phyloP scores from a whole-genome alignment of 2,329 filamentous ascomycete genomes.

The Arthrinium phaeospermum region DNA sequence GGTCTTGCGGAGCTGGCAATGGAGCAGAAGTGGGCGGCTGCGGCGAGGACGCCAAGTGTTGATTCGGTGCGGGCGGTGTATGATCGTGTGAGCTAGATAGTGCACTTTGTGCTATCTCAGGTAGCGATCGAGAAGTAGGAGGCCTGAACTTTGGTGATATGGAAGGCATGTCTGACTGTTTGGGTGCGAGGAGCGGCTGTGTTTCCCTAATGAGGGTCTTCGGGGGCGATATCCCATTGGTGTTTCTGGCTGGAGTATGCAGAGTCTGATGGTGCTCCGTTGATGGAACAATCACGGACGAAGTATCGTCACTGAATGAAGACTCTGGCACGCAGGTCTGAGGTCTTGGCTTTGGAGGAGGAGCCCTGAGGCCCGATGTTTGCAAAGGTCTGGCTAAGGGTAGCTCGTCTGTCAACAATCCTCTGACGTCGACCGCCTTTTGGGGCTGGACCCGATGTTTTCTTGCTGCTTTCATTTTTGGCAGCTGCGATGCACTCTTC shows the following conservation, averaged over 20 bases:
- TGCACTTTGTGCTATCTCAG: background rate
- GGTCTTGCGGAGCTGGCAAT: background rate
- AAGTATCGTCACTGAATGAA: constrained; percentile 5
- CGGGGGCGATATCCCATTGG: background rate
- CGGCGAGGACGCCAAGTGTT: background rate
- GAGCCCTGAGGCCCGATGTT: background rate
- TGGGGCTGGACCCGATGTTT: background rate
- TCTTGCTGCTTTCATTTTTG: constrained; percentile 2
- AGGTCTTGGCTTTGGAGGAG: background rate
- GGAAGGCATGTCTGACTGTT: background rate
- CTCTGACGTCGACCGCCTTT: background rate
- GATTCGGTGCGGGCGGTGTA: background rate
- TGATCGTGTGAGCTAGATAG: background rate
- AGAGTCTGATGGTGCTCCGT: background rate
- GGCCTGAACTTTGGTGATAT: background rate
- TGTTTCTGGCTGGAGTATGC: background rate
- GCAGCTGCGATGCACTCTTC: background rate
- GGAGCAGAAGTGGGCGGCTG: background rate
- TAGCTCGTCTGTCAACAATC: background rate
- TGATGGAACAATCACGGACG: background rate
- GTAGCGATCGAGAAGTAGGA: background rate
- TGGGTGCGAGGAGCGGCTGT: background rate
- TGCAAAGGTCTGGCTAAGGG: background rate
- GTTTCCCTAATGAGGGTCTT: background rate
- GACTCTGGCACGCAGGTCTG: background rate